Percentiles rank a stretch among this genome's conserved stretches.
These are phyloP conservation scores for Meira nashicola DNA, from an alignment of 1,284 basidiomycete species.

Conservation along the genomic window DNA sequence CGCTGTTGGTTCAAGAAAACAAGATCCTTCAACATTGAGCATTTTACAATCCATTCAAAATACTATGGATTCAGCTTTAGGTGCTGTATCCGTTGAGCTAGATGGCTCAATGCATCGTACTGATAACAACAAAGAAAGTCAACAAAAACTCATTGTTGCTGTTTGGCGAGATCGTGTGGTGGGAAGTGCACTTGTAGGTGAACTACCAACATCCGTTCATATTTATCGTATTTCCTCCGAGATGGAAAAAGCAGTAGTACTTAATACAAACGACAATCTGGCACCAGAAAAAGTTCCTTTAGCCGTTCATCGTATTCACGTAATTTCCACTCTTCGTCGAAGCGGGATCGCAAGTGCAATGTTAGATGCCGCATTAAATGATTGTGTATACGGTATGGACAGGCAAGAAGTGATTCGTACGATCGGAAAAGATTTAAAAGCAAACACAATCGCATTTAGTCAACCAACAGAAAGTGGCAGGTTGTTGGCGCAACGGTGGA, in stretches of 20 bases:
- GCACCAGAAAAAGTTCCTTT: slow-evolving; percentile 24
- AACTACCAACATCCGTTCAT: background rate
- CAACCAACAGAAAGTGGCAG: slow-evolving; percentile 44
- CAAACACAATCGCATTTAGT: slow-evolving; percentile 35
- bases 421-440: slow-evolving; percentile 24
- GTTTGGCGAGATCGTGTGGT: slow-evolving; percentile 6
- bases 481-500: slow-evolving; percentile 36
- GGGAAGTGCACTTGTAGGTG: background rate
- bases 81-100: slow-evolving; percentile 24
- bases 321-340: slow-evolving; percentile 29
- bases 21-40: background rate
- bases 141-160: slow-evolving; percentile 31
- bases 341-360: slow-evolving; percentile 29
- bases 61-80: slow-evolving; percentile 36
- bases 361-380: slow-evolving; percentile 33
- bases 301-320: slow-evolving; percentile 39
- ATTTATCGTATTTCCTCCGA: no score
- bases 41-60: slow-evolving; percentile 24
- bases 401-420: slow-evolving; percentile 10
- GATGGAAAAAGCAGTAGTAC: no score
- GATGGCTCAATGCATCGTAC: background rate
- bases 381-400: slow-evolving; percentile 36
- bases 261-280: no score
- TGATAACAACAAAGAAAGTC: slow-evolving; percentile 9
- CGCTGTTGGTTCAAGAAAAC: background rate